These are phyloP conservation scores for Beta macrorhiza DNA, from an alignment of 179 eudicot species.

Conservation along the genomic window DNA sequence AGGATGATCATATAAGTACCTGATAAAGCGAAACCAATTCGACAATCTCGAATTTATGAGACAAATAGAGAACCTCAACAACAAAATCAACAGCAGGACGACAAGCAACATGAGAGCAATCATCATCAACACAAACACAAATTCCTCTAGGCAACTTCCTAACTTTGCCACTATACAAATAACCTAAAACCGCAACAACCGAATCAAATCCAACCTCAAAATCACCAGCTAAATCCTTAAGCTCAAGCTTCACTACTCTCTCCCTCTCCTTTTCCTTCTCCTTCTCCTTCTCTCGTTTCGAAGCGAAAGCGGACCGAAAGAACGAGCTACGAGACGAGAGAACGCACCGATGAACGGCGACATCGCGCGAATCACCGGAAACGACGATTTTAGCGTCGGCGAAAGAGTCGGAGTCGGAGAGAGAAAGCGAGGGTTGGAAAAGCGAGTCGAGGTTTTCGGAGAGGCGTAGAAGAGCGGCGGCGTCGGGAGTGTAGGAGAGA, in stretches of 20 bases:
- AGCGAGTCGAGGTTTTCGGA: conserved; percentile 59
- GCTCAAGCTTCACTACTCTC: conserved; percentile 40
- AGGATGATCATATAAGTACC: conserved; percentile 34
- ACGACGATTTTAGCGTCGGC: conserved; percentile 53
- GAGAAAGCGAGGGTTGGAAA: conserved; percentile 18
- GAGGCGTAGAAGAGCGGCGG: conserved; percentile 45
- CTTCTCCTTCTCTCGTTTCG: conserved; percentile 12
- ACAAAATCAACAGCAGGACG: conserved; percentile 67
- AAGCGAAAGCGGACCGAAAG: conserved; percentile 18
- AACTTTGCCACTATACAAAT: conserved; percentile 65
- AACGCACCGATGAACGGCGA: conserved; percentile 72
- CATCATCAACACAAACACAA: conserved; percentile 69
- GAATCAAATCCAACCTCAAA: conserved; percentile 65
- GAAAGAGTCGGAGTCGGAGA: conserved; percentile 33
- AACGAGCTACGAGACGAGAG: conserved; percentile 57
- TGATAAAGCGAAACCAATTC: conserved; percentile 71
- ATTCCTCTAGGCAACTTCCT: conserved; percentile 48
- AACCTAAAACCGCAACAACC: conserved; percentile 54
- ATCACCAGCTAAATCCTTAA: conserved; percentile 57
- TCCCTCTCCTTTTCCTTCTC: conserved; percentile 22
- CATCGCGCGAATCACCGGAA: conserved; percentile 37
- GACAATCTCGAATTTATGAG: conserved; percentile 56
- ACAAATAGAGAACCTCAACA: conserved; percentile 67
- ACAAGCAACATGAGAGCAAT: conserved; percentile 62
- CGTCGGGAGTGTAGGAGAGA: conserved; percentile 25